Base-by-base conservation (phyloP, 2,329 filamentous ascomycete genomes). In the Alternaria solani region DNA sequence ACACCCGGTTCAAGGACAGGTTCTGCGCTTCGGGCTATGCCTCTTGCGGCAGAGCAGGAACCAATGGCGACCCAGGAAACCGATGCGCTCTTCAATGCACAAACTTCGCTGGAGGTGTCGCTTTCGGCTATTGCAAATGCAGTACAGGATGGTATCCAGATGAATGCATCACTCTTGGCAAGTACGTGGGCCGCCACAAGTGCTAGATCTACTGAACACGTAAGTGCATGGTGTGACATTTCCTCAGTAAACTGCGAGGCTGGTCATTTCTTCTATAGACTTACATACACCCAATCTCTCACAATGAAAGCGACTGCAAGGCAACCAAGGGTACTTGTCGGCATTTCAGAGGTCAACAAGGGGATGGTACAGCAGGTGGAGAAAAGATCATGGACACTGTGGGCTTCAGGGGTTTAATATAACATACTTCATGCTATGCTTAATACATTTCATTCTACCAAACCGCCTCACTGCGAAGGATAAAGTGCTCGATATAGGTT, bases 1-100 rank as follows among this genome's bases (percentile, higher is more conserved):
- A 18, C 12, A 39, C 36, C 0, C 4, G 9, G n/a, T 39, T 39
- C 36, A 20, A 39, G 1, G 36, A 39, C 36, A 39, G 36, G 56
- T 72, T n/a, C 55, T 67, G 14, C 53, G 69, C 36, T 2, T 20
- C n/a, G 2, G 36, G 36, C n/a, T 39, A 0, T 11, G 36, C n/a
- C 8, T 39, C 36, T 8, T 39, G 36, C 2, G 36, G 36, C 9
- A 39, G 4, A 20, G 36, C 7, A 20, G 9, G 9, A 8, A 39
- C 36, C 0, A 39, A 20, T 2, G 36, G n/a, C 2, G 36, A 39
- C 3, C n/a, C 36, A 8, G 36, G 36, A 0, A 39, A 18, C 7
- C 36, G 36, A 39, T 39, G 36, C 36, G 36, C 36, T 18, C 1
- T 39, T n/a, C 7, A 0, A 39, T 39, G 25, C 58, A 4, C n/a